phyloP scores from a whole-genome alignment of 2,329 filamentous ascomycete genomes.

The Aureobasidium mangrovei region DNA sequence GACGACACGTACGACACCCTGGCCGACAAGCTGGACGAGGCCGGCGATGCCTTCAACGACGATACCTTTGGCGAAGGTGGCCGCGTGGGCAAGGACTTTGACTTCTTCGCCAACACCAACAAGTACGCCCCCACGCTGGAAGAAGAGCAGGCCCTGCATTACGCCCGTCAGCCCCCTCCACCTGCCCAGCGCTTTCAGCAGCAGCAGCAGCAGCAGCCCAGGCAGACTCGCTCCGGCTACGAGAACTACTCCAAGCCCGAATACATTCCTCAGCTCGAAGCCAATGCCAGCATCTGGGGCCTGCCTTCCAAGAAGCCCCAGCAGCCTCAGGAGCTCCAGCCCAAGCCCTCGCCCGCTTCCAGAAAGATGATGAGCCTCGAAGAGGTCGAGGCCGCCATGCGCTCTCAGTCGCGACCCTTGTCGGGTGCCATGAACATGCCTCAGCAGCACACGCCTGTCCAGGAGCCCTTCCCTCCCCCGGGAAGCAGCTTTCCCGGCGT shows the following conservation, averaged over 20 bases:
- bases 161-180: constrained; percentile 60
- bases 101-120: constrained; percentile 91
- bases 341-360: constrained; percentile 26
- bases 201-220: constrained; percentile 37
- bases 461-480: constrained; percentile 21
- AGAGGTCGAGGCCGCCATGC: constrained; percentile 92
- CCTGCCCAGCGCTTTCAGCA: constrained; percentile 29
- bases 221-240: constrained; percentile 71
- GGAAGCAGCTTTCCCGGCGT: constrained; percentile 40
- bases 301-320: constrained; percentile 50
- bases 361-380: constrained; percentile 92
- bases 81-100: constrained; percentile 81
- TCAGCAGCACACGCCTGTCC: constrained; percentile 34
- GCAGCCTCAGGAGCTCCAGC: constrained; percentile 21
- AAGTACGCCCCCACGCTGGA: constrained; percentile 77
- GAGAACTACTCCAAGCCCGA: constrained; percentile 82
- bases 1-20: constrained; percentile 97
- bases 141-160: constrained; percentile 81
- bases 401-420: constrained; percentile 51
- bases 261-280: constrained; percentile 81
- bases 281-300: constrained; percentile 90
- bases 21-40: constrained; percentile 82
- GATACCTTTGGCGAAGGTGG: constrained; percentile 66
- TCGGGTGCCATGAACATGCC: constrained; percentile 37
- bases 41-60: constrained; percentile 90